phyloP scores from a whole-genome alignment of 306 rosid genomes.

The Cicer cuneatum region DNA sequence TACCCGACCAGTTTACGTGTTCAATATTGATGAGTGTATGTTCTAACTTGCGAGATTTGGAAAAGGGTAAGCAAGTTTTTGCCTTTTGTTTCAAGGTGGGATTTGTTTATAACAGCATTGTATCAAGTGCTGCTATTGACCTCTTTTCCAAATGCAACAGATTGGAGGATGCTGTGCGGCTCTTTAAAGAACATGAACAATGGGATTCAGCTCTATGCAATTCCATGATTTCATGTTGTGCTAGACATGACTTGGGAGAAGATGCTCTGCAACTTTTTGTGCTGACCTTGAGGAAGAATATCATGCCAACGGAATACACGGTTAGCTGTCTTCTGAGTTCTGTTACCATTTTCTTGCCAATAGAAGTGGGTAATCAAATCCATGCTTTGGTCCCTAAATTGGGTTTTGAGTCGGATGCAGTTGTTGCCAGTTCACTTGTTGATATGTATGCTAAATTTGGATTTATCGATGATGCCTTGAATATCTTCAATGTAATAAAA shows the following conservation, averaged over 20 bases:
- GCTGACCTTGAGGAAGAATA: slow-evolving; percentile 63
- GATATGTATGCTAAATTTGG: slow-evolving; percentile 78
- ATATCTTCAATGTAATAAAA: slow-evolving; percentile 55
- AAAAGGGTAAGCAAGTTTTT: slow-evolving; percentile 79
- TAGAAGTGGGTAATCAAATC: slow-evolving; percentile 66
- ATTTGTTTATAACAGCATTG: slow-evolving; percentile 73
- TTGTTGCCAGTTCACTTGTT: slow-evolving; percentile 73
- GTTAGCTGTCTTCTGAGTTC: slow-evolving; percentile 74
- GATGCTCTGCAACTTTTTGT: slow-evolving; percentile 65
- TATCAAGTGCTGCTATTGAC: slow-evolving; percentile 81
- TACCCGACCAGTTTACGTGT: slow-evolving; percentile 73
- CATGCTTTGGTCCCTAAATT: slow-evolving; percentile 72
- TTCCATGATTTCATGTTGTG: slow-evolving; percentile 87
- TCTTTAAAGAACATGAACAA: slow-evolving; percentile 60
- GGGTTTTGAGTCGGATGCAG: slow-evolving; percentile 69
- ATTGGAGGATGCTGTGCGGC: slow-evolving; percentile 67
- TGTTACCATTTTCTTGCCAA: slow-evolving; percentile 55
- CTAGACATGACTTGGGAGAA: slow-evolving; percentile 57
- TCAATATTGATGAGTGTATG: slow-evolving; percentile 71
- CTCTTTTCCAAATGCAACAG: slow-evolving; percentile 88
- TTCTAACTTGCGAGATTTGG: slow-evolving; percentile 65
- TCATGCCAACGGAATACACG: slow-evolving; percentile 73
- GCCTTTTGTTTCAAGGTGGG: slow-evolving; percentile 76
- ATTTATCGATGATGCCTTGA: slow-evolving; percentile 57
- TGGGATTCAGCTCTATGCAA: slow-evolving; percentile 69